A percentile compares a stretch with the other conserved stretches of the same genome.
phyloP scores from a whole-genome alignment of 2,329 filamentous ascomycete genomes.

The Fusarium marasasianum region DNA sequence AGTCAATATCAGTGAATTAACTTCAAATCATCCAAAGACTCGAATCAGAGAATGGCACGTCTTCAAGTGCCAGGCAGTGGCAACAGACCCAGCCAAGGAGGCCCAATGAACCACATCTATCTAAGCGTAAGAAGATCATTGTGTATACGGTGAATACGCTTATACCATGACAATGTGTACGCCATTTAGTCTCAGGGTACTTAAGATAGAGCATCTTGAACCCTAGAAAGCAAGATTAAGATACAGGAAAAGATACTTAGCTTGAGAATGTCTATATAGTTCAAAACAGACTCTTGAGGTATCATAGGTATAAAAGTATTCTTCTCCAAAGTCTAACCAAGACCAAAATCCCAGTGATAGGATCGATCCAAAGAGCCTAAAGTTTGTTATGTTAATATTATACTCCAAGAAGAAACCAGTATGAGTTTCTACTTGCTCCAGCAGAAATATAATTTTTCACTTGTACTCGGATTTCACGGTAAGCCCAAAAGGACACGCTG shows the following conservation, averaged over 20 bases:
- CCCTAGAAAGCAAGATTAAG: background rate
- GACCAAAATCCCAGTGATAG: background rate
- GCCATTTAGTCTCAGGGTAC: background rate
- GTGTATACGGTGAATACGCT: background rate
- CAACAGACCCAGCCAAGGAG: background rate
- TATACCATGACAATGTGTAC: background rate
- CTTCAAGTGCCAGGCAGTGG: background rate
- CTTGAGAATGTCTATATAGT: background rate
- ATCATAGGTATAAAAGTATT: background rate
- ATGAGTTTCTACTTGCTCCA: background rate
- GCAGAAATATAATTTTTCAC: too few species aligned
- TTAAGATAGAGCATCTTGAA: too few species aligned
- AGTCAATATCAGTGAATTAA: too few species aligned
- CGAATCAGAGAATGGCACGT: background rate
- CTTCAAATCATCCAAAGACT: background rate
- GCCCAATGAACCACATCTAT: background rate
- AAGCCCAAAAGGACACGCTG: background rate
- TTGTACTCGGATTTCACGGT: too few species aligned
- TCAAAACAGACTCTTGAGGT: too few species aligned
- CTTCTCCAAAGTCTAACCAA: background rate
- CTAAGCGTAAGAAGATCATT: background rate
- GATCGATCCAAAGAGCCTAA: background rate
- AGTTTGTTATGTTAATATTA: too few species aligned
- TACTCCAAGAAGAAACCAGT: background rate
- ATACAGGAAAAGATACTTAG: background rate